Evolutionary conservation across 1,139 yeast species (phyloP).

Genomic region (Yamadazyma friedrichii): DNA sequence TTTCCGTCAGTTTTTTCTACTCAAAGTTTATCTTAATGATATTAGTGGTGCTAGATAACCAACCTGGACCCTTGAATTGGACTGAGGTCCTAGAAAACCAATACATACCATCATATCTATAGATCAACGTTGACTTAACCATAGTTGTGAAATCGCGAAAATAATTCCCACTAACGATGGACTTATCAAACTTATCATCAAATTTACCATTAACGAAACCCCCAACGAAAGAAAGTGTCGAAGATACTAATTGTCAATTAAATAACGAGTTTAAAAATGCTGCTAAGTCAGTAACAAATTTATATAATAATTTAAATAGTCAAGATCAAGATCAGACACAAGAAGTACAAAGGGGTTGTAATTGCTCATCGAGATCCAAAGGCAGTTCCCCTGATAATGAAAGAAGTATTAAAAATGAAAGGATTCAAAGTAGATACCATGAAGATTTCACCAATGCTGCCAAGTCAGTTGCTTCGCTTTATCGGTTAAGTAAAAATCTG

Average conservation of each 20-base stretch:
- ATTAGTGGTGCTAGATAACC: too few relatives aligned
- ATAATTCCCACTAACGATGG: constrained; percentile 34
- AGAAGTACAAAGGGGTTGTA: background rate
- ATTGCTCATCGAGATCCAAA: too few relatives aligned
- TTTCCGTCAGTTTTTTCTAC: background rate
- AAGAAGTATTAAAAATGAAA: background rate
- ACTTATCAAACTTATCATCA: constrained; percentile 52
- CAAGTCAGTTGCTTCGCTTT: constrained; percentile 60
- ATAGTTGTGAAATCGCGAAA: constrained; percentile 23
- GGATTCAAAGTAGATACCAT: constrained; percentile 17
- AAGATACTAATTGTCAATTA: constrained; percentile 43
- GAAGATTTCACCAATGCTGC: constrained; percentile 64
- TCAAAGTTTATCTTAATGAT: background rate
- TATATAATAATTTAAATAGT: constrained; percentile 27
- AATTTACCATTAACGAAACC: constrained; percentile 51
- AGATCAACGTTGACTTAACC: constrained; percentile 73
- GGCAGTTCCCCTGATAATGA: constrained; percentile 2
- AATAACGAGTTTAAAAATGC: constrained; percentile 44
- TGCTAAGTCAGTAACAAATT: constrained; percentile 43
- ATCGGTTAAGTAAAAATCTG: constrained; percentile 50
- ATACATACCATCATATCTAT: constrained; percentile 69
- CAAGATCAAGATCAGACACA: constrained; percentile 16
- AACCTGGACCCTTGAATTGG: too few relatives aligned
- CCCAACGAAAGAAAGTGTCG: constrained; percentile 41
- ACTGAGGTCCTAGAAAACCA: background rate